These are phyloP conservation scores for Apiotrichum veenhuisii DNA, from an alignment of 1,284 basidiomycete genomes.

Conservation along the genomic window DNA sequence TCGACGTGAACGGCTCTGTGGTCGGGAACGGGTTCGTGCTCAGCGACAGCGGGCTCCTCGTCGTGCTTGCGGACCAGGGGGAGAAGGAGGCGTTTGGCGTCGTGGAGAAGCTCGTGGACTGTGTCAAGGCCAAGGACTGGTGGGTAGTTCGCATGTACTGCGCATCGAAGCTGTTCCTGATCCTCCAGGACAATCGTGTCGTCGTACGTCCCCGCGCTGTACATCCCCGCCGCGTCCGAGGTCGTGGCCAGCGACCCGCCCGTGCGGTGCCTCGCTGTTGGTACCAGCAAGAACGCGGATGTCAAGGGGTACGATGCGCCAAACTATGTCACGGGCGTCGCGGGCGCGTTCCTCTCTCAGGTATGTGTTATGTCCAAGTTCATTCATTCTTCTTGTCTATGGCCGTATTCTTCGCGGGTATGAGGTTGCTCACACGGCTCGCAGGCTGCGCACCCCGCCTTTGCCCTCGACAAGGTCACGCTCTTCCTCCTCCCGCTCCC, in stretches of 20 bases:
- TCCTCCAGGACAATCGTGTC: constrained; percentile 33
- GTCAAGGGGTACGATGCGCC: constrained; percentile 29
- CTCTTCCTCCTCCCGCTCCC: constrained; percentile 37
- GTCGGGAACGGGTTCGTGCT: constrained; percentile 18
- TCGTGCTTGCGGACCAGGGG: constrained; percentile 14
- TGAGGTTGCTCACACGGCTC: background rate
- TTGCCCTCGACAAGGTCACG: constrained; percentile 5
- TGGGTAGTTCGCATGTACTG: background rate
- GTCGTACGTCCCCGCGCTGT: constrained; percentile 41
- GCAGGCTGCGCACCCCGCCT: constrained; percentile 30
- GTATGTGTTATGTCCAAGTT: constrained; percentile 13
- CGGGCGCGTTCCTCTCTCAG: constrained; percentile 30
- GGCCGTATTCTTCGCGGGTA: no score
- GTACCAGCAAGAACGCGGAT: background rate
- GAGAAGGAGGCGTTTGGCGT: constrained; percentile 8
- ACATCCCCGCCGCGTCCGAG: constrained; percentile 29
- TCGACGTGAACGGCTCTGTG: constrained; percentile 12
- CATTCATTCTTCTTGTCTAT: no score
- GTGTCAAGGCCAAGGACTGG: constrained; percentile 9
- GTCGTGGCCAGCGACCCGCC: constrained; percentile 17
- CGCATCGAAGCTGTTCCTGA: background rate
- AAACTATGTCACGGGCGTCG: constrained; percentile 39
- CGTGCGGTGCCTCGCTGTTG: constrained; percentile 27
- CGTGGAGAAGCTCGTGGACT: constrained; percentile 1
- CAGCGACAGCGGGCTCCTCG: constrained; percentile 10